These are phyloP conservation scores for Silybum marianum DNA, from an alignment of 129 eudicot genomes.

Conservation along the genomic window DNA sequence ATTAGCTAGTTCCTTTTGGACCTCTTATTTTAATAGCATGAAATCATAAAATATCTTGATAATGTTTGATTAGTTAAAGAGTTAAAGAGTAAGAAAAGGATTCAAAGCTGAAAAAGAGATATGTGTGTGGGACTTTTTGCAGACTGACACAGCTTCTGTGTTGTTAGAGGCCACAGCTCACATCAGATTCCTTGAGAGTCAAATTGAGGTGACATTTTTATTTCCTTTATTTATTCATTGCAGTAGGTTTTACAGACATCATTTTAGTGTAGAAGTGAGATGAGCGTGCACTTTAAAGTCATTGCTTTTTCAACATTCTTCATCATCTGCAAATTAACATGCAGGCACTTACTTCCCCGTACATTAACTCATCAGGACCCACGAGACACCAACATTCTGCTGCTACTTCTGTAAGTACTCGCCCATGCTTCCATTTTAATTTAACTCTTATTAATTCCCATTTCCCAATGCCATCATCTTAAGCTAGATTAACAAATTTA, in stretches of 20 bases:
- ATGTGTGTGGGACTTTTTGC: conserved; percentile 58
- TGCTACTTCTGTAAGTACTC: conserved; percentile 78
- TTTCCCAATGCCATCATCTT: conserved; percentile 38
- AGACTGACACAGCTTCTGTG: conserved; percentile 98
- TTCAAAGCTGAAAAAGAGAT: conserved; percentile 15
- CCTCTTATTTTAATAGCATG: conserved; percentile 23
- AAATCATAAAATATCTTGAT: conserved; percentile 8
- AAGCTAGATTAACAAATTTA: too few species aligned
- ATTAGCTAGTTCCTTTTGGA: background rate
- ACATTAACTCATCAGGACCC: conserved; percentile 51
- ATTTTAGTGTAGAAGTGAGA: conserved; percentile 19
- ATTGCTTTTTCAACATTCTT: conserved; percentile 39
- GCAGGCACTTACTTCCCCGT: conserved; percentile 86
- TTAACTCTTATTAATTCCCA: conserved; percentile 26
- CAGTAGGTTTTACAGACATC: conserved; percentile 19
- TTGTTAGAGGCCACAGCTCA: conserved; percentile 89
- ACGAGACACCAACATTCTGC: conserved; percentile 69
- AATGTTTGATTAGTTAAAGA: background rate
- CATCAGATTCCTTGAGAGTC: conserved; percentile 91
- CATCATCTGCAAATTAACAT: conserved; percentile 21
- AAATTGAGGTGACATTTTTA: conserved; percentile 71
- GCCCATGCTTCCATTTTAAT: conserved; percentile 25
- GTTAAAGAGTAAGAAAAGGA: background rate
- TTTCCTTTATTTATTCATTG: background rate
- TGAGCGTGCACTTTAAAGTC: conserved; percentile 54